Conservation (phyloP, 1,139 yeast genomes). For the Hemisphaericaspora lyxosophila region DNA sequence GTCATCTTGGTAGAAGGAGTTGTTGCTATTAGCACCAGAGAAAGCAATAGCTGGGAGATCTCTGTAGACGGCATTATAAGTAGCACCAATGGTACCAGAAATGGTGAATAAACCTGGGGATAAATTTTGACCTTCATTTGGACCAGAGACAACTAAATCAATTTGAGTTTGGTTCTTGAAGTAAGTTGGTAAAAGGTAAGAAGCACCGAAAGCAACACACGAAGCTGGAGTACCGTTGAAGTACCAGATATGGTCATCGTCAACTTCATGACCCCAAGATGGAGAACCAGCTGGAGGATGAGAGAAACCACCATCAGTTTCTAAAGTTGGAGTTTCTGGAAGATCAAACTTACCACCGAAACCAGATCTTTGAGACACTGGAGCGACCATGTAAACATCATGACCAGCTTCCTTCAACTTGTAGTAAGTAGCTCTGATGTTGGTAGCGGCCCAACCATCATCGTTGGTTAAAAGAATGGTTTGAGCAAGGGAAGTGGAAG, state of each 20-base stretch:
- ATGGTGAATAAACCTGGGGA: slow-evolving; percentile 39
- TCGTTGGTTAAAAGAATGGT: slow-evolving; percentile 59
- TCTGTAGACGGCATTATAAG: slow-evolving; percentile 44
- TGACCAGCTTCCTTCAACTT: slow-evolving; percentile 54
- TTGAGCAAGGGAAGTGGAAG: slow-evolving; percentile 28
- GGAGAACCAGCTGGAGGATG: slow-evolving; percentile 45
- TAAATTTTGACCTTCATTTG: slow-evolving; percentile 47
- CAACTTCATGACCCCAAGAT: slow-evolving; percentile 47
- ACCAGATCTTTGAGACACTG: slow-evolving; percentile 60
- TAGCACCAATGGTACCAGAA: slow-evolving; percentile 49
- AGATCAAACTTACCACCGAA: slow-evolving; percentile 54
- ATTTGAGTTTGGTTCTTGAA: slow-evolving; percentile 30
- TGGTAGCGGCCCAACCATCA: slow-evolving; percentile 59
- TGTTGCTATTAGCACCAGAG: slow-evolving; percentile 44
- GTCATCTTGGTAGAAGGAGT: slow-evolving; percentile 41
- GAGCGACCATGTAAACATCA: slow-evolving; percentile 55
- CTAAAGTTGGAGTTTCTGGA: slow-evolving; percentile 42
- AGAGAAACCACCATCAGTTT: slow-evolving; percentile 41
- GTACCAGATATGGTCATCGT: slow-evolving; percentile 47
- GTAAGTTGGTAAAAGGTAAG: slow-evolving; percentile 40
- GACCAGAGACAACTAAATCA: slow-evolving; percentile 48
- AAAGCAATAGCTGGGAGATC: slow-evolving; percentile 45
- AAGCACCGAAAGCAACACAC: slow-evolving; percentile 42
- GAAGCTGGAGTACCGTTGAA: slow-evolving; percentile 51
- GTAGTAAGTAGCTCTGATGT: slow-evolving; percentile 59